phyloP scores from a whole-genome alignment of 331 rosid genomes.

The Prunus yedoensis region DNA sequence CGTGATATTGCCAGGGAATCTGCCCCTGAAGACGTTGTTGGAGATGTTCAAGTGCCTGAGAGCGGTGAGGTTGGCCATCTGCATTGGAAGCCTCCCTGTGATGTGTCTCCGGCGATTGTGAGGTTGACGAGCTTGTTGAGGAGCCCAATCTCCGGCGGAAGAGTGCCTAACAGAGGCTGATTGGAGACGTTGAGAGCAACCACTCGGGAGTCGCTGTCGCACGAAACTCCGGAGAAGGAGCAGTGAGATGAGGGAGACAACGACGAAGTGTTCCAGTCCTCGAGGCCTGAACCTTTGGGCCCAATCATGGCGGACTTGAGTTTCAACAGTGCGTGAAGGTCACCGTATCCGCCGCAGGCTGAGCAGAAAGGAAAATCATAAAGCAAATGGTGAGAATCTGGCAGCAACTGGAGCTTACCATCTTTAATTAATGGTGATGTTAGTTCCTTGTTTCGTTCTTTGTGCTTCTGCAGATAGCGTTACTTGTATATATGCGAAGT shows the following conservation, averaged over 20 bases:
- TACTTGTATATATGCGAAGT: no score
- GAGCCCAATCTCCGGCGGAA: conserved; percentile 19
- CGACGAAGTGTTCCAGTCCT: conserved; percentile 51
- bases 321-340: conserved; percentile 59
- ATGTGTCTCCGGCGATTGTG: no score
- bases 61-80: no score
- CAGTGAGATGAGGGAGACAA: conserved; percentile 40
- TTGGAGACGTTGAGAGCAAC: conserved; percentile 44
- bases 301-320: conserved; percentile 59
- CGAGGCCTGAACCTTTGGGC: conserved; percentile 33
- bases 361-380: conserved; percentile 19
- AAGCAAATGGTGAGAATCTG: conserved; percentile 14
- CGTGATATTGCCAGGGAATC: no score
- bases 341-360: conserved; percentile 31
- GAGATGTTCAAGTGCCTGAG: no score
- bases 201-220: conserved; percentile 15
- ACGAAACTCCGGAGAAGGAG: conserved; percentile 55
- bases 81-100: no score
- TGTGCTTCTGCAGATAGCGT: neutral
- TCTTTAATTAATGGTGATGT: neutral
- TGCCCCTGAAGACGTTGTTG: no score
- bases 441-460: neutral
- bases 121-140: no score
- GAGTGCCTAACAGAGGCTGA: conserved; percentile 42
- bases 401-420: conserved; percentile 13